Conservation (phyloP, 2,329 filamentous ascomycete species). For the Raffaelea albimanens region DNA sequence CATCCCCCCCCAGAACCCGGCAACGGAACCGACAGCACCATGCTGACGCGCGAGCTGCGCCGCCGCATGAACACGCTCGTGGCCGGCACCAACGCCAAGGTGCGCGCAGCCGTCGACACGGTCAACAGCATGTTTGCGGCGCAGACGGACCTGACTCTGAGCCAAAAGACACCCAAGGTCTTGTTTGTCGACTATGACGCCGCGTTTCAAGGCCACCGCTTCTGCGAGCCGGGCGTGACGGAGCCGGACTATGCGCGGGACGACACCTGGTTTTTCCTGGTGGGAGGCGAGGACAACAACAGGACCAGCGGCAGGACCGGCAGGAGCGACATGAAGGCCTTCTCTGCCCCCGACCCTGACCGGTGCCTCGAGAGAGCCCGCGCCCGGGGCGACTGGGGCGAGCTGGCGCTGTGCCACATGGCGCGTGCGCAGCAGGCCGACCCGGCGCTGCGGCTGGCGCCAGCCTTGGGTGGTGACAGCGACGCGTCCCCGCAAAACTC, state of each 20-base stretch:
- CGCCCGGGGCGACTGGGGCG: slow-evolving; percentile 31
- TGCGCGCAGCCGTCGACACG: slow-evolving; percentile 22
- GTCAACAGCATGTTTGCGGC: slow-evolving; percentile 26
- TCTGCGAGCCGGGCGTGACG: slow-evolving; percentile 20
- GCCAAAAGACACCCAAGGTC: slow-evolving; percentile 13
- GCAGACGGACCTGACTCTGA: no score
- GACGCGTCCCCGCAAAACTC: slow-evolving; percentile 33
- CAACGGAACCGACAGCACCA: slow-evolving; percentile 8
- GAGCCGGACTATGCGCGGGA: slow-evolving; percentile 34
- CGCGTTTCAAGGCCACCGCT: slow-evolving; percentile 35
- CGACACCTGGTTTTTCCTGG: slow-evolving; percentile 39
- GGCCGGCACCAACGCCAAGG: slow-evolving; percentile 29
- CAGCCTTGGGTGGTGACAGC: slow-evolving; percentile 14
- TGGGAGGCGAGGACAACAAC: slow-evolving; percentile 32
- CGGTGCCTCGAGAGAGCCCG: slow-evolving; percentile 25
- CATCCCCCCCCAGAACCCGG: neutral
- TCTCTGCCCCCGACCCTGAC: slow-evolving; percentile 21
- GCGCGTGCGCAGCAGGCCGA: slow-evolving; percentile 27
- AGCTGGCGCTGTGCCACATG: slow-evolving; percentile 34
- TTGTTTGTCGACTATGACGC: slow-evolving; percentile 36
- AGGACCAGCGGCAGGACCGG: slow-evolving; percentile 7
- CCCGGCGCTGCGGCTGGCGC: slow-evolving; percentile 22
- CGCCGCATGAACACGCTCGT: slow-evolving; percentile 35
- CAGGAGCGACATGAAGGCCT: neutral
- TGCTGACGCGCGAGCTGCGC: slow-evolving; percentile 27